Conservation (phyloP, 2,329 filamentous ascomycete genomes). For the Fusarium incarnatum region DNA sequence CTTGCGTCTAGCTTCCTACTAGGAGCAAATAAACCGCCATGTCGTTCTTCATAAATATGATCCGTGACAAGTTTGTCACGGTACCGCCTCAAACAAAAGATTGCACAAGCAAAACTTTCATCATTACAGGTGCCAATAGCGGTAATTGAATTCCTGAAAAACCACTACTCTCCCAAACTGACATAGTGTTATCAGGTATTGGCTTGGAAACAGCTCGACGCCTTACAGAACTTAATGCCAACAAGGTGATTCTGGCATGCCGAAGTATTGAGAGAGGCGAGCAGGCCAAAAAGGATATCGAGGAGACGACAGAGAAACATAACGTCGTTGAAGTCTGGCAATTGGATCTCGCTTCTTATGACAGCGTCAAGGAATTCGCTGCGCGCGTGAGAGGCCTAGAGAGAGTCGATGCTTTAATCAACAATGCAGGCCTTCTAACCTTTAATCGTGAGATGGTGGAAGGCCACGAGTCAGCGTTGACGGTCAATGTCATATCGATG, state of each 20-base stretch:
- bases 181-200: conserved; percentile 45
- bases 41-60: conserved; percentile 15
- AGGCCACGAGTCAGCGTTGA: conserved; percentile 57
- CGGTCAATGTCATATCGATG: conserved; percentile 61
- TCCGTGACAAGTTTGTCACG: conserved; percentile 34
- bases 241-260: conserved; percentile 57
- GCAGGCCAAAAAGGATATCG: conserved; percentile 53
- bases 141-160: conserved; percentile 14
- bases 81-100: conserved; percentile 50
- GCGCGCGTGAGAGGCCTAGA: conserved; percentile 47
- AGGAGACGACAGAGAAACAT: conserved; percentile 43
- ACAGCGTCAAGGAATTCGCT: conserved; percentile 53
- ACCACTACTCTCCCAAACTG: neutral
- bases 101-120: conserved; percentile 52
- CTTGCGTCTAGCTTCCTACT: neutral
- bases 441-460: conserved; percentile 45
- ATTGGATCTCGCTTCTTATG: conserved; percentile 57
- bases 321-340: conserved; percentile 57
- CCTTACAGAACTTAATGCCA: conserved; percentile 54
- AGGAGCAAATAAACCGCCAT: neutral
- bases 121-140: conserved; percentile 59
- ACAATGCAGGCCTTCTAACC: conserved; percentile 53
- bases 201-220: conserved; percentile 58
- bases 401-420: conserved; percentile 57
- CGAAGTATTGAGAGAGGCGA: conserved; percentile 56